Evolutionary conservation across 2,329 filamentous ascomycete genomes (phyloP).

Genomic region (Aspergillus flavus): DNA sequence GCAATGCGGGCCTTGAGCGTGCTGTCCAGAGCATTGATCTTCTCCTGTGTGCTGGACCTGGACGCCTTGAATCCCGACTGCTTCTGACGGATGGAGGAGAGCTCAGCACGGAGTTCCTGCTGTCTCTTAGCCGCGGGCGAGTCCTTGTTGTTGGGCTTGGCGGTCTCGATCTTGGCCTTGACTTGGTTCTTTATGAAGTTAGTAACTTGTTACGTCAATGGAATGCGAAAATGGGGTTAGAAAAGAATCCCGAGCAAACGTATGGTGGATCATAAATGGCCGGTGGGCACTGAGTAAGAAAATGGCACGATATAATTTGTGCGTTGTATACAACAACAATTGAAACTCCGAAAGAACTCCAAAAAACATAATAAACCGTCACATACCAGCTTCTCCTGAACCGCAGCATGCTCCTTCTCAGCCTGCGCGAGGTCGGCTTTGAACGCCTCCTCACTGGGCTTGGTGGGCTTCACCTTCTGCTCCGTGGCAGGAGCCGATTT

Average conservation of each 20-base stretch:
- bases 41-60: slow-evolving; percentile 76
- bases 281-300: too few species aligned
- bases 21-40: slow-evolving; percentile 89
- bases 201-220: slow-evolving; percentile 14
- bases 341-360: slow-evolving; percentile 3
- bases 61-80: slow-evolving; percentile 86
- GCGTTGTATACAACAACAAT: slow-evolving; percentile 6
- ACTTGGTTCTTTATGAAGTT: slow-evolving; percentile 72
- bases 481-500: slow-evolving; percentile 37
- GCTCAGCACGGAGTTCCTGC: slow-evolving; percentile 79
- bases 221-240: slow-evolving; percentile 2
- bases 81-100: slow-evolving; percentile 81
- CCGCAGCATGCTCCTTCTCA: slow-evolving; percentile 81
- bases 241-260: background rate
- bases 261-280: background rate
- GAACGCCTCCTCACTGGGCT: slow-evolving; percentile 84
- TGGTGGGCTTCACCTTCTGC: slow-evolving; percentile 67
- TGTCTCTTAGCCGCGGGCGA: slow-evolving; percentile 80
- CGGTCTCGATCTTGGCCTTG: slow-evolving; percentile 84
- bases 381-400: slow-evolving; percentile 68
- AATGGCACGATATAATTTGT: background rate
- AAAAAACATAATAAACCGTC: slow-evolving; percentile 2
- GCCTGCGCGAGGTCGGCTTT: slow-evolving; percentile 76
- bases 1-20: slow-evolving; percentile 80
- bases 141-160: slow-evolving; percentile 79